Evolutionary conservation across 495 filamentous ascomycete genomes (phyloP).

Genomic region (Penicillium antarcticum): DNA sequence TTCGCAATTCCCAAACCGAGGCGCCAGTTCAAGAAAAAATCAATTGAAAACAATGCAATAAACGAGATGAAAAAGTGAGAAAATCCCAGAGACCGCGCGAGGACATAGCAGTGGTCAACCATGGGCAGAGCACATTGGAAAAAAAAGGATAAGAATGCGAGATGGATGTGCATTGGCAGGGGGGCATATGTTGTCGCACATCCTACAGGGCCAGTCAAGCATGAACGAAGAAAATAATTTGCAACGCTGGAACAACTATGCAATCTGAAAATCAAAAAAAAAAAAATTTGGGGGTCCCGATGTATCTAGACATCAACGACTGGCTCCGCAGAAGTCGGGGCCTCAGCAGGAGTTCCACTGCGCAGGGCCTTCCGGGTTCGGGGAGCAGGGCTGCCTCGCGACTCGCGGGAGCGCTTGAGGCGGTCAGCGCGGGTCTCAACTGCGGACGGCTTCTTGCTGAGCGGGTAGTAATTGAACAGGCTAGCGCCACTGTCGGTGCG

Average conservation of each 20-base stretch:
- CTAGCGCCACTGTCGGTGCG: neutral
- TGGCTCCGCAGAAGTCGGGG: neutral
- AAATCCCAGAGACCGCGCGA: constrained; percentile 7
- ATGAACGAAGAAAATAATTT: neutral
- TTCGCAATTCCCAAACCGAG: constrained; percentile 7
- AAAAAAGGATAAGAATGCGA: neutral
- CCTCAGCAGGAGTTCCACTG: neutral
- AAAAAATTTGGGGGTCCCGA: neutral
- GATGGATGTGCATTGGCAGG: neutral
- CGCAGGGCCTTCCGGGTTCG: neutral
- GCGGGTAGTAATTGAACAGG: neutral
- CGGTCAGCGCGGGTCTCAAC: neutral
- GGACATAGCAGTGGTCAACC: neutral
- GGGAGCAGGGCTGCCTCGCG: constrained; percentile 1
- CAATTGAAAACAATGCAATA: no score
- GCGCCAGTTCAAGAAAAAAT: neutral
- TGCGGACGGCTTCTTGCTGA: neutral
- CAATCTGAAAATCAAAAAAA: neutral
- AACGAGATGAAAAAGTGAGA: neutral
- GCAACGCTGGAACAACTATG: neutral
- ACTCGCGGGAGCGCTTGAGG: neutral
- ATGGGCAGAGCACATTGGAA: neutral
- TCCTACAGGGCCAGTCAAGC: neutral
- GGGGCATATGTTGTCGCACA: neutral
- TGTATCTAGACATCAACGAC: neutral